Evolutionary conservation across 148 eudicot species (phyloP).

Genomic region (Nyssa sinensis): DNA sequence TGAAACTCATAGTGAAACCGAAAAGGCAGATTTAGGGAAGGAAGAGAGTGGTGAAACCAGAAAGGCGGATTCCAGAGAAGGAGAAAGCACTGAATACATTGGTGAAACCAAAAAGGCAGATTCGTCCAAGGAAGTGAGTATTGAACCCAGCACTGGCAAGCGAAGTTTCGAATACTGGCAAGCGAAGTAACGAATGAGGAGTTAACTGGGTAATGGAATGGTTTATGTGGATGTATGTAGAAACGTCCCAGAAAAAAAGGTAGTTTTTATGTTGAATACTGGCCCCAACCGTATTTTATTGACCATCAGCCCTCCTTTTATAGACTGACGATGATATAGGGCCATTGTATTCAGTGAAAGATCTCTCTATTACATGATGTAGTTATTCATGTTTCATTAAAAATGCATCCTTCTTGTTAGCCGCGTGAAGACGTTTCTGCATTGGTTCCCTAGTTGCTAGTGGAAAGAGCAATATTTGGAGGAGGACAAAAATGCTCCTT

Average conservation of each 20-base stretch:
- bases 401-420: too few relatives aligned
- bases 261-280: background rate
- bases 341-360: too few relatives aligned
- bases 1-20: constrained; percentile 13
- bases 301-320: background rate
- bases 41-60: constrained; percentile 12
- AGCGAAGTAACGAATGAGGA: background rate
- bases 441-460: too few relatives aligned
- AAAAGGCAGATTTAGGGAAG: constrained; percentile 10
- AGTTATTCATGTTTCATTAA: too few relatives aligned
- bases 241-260: too few relatives aligned
- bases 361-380: too few relatives aligned
- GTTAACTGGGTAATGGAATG: background rate
- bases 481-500: too few relatives aligned
- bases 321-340: background rate
- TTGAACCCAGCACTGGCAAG: constrained; percentile 5
- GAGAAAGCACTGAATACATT: too few relatives aligned
- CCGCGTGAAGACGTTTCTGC: too few relatives aligned
- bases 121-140: constrained; percentile 4
- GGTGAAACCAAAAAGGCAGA: constrained; percentile 7
- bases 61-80: constrained; percentile 5
- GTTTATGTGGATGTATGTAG: background rate
- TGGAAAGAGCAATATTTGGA: too few relatives aligned
- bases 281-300: background rate
- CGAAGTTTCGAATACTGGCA: background rate